Percentiles rank a stretch among this genome's conserved stretches.
Conservation (phyloP, 2,329 filamentous ascomycete genomes). For the Ophiognomonia clavigignenti-juglandacearum region DNA sequence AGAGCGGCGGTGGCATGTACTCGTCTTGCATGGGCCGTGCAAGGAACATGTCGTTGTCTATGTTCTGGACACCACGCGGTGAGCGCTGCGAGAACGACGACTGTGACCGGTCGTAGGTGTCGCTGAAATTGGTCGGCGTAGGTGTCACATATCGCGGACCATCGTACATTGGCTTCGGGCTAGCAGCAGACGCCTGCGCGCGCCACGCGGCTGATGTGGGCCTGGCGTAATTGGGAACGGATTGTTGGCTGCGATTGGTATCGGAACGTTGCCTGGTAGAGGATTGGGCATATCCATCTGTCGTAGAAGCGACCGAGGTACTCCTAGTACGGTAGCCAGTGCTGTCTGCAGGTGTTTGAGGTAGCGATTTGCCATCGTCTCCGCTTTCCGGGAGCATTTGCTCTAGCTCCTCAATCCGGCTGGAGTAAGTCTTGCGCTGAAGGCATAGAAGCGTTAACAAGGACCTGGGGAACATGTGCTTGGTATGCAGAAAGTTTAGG, state of each 20-base stretch:
- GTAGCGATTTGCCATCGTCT: constrained; percentile 68
- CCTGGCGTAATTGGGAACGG: constrained; percentile 22
- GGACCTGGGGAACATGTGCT: neutral
- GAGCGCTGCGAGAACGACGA: constrained; percentile 49
- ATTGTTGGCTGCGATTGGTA: constrained; percentile 18
- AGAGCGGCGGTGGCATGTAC: constrained; percentile 68
- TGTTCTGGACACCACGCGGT: constrained; percentile 32
- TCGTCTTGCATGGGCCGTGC: constrained; percentile 48
- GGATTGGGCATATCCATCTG: constrained; percentile 16
- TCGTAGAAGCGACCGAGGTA: constrained; percentile 4
- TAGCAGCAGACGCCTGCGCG: constrained; percentile 18
- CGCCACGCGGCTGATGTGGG: constrained; percentile 20
- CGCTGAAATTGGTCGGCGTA: constrained; percentile 24
- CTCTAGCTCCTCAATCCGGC: constrained; percentile 80
- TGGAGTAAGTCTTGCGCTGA: constrained; percentile 83
- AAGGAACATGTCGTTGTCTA: constrained; percentile 30
- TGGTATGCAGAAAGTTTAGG: neutral
- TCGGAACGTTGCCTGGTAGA: constrained; percentile 40
- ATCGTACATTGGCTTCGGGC: constrained; percentile 21
- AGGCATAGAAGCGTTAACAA: constrained; percentile 12
- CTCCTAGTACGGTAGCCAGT: constrained; percentile 25
- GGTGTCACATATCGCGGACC: constrained; percentile 22
- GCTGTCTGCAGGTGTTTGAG: constrained; percentile 59
- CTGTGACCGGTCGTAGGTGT: constrained; percentile 35
- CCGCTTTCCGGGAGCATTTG: constrained; percentile 57